Percentiles rank a stretch among this genome's conserved stretches.
Conservation (phyloP, 2,329 filamentous ascomycete genomes). For the Botrytis elliptica region DNA sequence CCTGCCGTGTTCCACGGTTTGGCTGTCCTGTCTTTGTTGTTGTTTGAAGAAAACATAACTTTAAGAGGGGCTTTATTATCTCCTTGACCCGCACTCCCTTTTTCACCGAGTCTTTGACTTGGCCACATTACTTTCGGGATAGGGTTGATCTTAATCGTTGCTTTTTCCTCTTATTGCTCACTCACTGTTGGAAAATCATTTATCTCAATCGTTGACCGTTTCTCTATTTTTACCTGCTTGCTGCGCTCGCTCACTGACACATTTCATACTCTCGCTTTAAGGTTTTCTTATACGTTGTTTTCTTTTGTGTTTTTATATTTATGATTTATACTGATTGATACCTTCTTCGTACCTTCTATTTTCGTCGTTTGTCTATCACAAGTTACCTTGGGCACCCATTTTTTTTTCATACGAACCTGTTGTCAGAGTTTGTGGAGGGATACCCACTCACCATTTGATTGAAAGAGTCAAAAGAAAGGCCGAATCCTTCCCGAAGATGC, state of each 20-base stretch:
- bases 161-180: conserved; percentile 7
- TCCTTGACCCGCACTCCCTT: conserved; percentile 14
- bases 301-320: conserved; percentile 15
- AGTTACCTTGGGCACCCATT: conserved; percentile 16
- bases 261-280: not conserved
- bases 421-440: conserved; percentile 14
- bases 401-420: conserved; percentile 12
- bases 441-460: conserved; percentile 8
- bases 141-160: conserved; percentile 8
- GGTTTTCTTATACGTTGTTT: not conserved
- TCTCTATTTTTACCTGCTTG: conserved; percentile 10
- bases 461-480: conserved; percentile 16
- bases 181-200: not conserved
- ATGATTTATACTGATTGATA: conserved; percentile 14
- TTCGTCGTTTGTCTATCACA: conserved; percentile 6
- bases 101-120: conserved; percentile 15
- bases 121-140: conserved; percentile 5
- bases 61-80: conserved; percentile 7
- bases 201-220: conserved; percentile 15
- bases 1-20: conserved; percentile 10
- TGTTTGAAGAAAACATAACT: conserved; percentile 11
- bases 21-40: conserved; percentile 7
- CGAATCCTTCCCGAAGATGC: conserved; percentile 19
- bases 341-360: conserved; percentile 14
- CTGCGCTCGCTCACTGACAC: conserved; percentile 17